Conservation (phyloP, 78 protist species). For the Ministeria vibrans region DNA sequence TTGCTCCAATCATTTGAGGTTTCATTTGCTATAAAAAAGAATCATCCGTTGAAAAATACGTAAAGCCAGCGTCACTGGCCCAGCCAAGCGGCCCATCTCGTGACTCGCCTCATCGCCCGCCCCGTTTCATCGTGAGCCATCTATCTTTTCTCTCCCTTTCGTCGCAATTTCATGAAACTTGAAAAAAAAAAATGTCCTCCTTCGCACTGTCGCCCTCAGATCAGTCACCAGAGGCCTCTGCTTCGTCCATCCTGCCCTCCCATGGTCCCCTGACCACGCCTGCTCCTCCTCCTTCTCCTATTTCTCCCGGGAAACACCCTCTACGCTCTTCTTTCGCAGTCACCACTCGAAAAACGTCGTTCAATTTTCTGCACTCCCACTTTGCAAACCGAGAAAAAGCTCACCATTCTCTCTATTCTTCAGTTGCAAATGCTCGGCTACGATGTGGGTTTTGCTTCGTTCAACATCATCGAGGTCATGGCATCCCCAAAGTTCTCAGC, state of each 20-base stretch:
- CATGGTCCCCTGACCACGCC: not conserved
- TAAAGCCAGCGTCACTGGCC: too few relatives aligned
- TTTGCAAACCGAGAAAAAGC: not conserved
- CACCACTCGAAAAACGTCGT: too few relatives aligned
- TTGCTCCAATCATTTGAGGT: too few relatives aligned
- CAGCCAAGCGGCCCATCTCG: too few relatives aligned
- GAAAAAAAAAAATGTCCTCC: too few relatives aligned
- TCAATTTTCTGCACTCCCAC: not conserved
- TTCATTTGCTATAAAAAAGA: too few relatives aligned
- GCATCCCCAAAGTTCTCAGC: constrained; percentile 53
- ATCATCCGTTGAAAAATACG: too few relatives aligned
- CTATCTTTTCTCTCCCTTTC: too few relatives aligned
- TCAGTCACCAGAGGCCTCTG: not conserved
- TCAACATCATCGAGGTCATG: constrained; percentile 91
- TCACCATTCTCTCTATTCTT: not conserved
- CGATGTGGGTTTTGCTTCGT: constrained; percentile 86
- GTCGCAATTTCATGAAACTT: too few relatives aligned
- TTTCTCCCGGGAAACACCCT: not conserved
- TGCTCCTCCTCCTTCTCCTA: not conserved
- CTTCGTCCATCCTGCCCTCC: not conserved
- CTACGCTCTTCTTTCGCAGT: not conserved
- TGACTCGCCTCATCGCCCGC: too few relatives aligned
- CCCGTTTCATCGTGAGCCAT: too few relatives aligned
- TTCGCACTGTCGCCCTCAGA: too few relatives aligned
- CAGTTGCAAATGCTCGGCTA: constrained; percentile 92